These are phyloP conservation scores for Dendrobium catenatum DNA, from an alignment of 106 monocot genomes.

Conservation along the genomic window DNA sequence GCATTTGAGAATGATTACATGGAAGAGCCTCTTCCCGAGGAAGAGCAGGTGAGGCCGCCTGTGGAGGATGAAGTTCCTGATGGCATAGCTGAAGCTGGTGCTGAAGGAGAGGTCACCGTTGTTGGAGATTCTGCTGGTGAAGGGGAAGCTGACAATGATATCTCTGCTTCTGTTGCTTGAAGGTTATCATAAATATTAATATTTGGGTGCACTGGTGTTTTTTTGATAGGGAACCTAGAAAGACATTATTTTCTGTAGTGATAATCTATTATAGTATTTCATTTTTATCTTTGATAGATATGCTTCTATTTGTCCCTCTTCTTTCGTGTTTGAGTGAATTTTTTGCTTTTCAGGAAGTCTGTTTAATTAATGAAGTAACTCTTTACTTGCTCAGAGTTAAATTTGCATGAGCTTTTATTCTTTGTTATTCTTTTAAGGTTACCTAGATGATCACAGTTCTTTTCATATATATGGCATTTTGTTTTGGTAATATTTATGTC, in stretches of 20 bases:
- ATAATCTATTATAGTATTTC: not conserved
- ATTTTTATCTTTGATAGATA: not conserved
- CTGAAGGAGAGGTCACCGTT: slow-evolving; percentile 32
- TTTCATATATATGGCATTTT: not conserved
- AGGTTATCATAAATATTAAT: slow-evolving; percentile 6
- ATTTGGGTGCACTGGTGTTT: not conserved
- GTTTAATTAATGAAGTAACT: not conserved
- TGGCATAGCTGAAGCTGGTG: slow-evolving; percentile 21
- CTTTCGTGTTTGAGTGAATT: not conserved
- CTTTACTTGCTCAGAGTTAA: not conserved
- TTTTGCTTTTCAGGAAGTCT: not conserved
- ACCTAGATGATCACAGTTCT: not conserved
- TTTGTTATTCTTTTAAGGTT: not conserved
- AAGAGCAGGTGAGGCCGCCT: slow-evolving; percentile 82
- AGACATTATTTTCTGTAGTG: not conserved
- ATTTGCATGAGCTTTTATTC: not conserved
- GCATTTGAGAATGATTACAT: slow-evolving; percentile 97
- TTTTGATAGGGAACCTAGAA: not conserved
- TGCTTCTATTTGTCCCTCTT: not conserved
- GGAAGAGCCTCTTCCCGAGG: slow-evolving; percentile 96
- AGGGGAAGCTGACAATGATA: slow-evolving; percentile 28
- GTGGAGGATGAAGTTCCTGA: slow-evolving; percentile 36
- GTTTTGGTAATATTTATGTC: not conserved
- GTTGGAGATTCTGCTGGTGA: slow-evolving; percentile 9
- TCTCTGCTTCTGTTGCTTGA: slow-evolving; percentile 19